These are phyloP conservation scores for Pythium dissotocum DNA, from an alignment of 352 stramenopile species.

Conservation along the genomic window DNA sequence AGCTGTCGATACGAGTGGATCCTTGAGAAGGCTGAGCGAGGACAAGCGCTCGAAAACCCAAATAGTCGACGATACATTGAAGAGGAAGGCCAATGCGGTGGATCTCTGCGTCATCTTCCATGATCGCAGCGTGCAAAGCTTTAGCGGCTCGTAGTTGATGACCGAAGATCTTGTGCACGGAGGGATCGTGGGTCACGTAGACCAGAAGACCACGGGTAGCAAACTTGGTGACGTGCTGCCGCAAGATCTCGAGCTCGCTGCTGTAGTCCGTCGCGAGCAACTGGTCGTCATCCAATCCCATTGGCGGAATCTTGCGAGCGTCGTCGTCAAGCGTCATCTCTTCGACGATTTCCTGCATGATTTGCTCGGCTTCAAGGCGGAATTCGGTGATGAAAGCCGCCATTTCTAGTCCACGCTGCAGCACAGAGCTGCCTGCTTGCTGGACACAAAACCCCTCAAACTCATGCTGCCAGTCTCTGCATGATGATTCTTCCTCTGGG, in stretches of 20 bases:
- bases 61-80: constrained; percentile 61
- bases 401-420: constrained; percentile 29
- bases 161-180: constrained; percentile 32
- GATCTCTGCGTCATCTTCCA: neutral
- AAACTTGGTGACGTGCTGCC: constrained; percentile 30
- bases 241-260: constrained; percentile 11
- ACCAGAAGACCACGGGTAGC: constrained; percentile 33
- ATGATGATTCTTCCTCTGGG: neutral
- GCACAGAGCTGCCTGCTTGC: neutral
- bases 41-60: constrained; percentile 54
- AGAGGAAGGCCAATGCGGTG: constrained; percentile 40
- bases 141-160: constrained; percentile 54
- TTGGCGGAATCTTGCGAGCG: constrained; percentile 25
- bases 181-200: constrained; percentile 34
- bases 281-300: constrained; percentile 32
- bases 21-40: constrained; percentile 24
- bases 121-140: constrained; percentile 31
- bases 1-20: constrained; percentile 13
- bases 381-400: constrained; percentile 40
- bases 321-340: constrained; percentile 34
- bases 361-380: constrained; percentile 35
- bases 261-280: constrained; percentile 42
- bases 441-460: neutral
- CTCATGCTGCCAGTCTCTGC: constrained; percentile 2
- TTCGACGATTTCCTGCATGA: constrained; percentile 37